Base-by-base conservation (phyloP, 108 stramenopile genomes). In the Nitzschia sp. region DNA sequence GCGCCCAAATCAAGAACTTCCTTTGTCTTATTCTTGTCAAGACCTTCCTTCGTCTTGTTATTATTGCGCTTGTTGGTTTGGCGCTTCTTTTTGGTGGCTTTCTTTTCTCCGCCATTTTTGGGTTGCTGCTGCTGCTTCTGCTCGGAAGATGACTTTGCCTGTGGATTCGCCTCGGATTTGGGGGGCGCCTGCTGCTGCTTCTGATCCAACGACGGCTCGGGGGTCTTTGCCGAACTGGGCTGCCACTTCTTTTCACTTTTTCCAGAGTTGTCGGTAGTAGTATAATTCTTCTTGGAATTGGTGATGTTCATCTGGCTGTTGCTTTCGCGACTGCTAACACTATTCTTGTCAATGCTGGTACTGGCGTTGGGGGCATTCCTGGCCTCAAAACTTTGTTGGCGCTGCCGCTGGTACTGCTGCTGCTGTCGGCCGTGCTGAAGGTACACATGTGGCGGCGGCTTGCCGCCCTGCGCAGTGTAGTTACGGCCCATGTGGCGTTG, bases 1-100 rank as follows among this genome's bases (percentile, higher is more conserved):
- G 47, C 27, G 1, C 54, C 51, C 35, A 67, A 67, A 38, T 66
- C 64, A 45, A 66, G 25, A 15, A 17, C 28, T 1, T 19, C 36
- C 8, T 13, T 3, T 3, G 25, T 18, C 61, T 62, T 62, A n/a
- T n/a, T n/a, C n/a, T n/a, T n/a, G n/a, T n/a, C n/a, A n/a, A n/a
- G n/a, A n/a, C n/a, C n/a, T n/a, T 42, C 30, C 19, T 25, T 62
- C 23, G 21, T 8, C 27, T 18, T 32, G 58, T 28, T 36, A 3
- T 45, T n/a, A 9, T 17, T 62, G 61, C 23, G 36, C 59, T 63
- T 45, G 51, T 62, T 24, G 61, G n/a, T n/a, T 17, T 62, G 34
- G 17, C 2, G 38, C 17, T 24, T 35, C 9, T 62, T 62, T 24
- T 42, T 11, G 11, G 11, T 8, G 21, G 6, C 5, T 45, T 29